phyloP scores from a whole-genome alignment of 2,329 filamentous ascomycete species.

The Fusarium sambucinum region DNA sequence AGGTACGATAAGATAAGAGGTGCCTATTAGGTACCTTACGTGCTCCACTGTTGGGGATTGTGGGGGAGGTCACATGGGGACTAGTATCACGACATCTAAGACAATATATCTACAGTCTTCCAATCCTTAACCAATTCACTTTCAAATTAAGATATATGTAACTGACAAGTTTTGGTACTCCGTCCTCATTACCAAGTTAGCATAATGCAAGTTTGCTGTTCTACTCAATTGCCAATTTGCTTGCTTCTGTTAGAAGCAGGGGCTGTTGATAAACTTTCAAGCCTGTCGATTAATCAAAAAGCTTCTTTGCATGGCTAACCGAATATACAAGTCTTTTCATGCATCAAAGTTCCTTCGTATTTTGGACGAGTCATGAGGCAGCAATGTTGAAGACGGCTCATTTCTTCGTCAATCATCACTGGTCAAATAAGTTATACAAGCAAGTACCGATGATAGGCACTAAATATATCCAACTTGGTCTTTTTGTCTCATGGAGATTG shows the following conservation, averaged over 20 bases:
- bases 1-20: constrained; percentile 1
- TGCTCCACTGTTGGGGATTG: neutral
- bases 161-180: neutral
- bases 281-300: neutral
- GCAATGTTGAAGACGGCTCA: neutral
- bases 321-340: neutral
- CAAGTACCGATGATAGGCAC: neutral
- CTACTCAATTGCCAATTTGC: too few relatives aligned
- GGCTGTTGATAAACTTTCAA: constrained; percentile 2
- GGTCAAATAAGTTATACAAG: neutral
- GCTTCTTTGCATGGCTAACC: neutral
- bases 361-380: constrained; percentile 3
- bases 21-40: neutral
- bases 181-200: neutral
- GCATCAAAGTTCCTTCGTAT: neutral
- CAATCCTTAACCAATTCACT: neutral
- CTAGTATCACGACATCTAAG: neutral
- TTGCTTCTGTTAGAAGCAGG: neutral
- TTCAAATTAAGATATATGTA: neutral
- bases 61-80: constrained; percentile 4
- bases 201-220: neutral
- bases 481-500: constrained; percentile 1
- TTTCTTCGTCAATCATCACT: neutral
- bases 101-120: neutral
- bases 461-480: neutral